phyloP scores from a whole-genome alignment of 306 rosid genomes.

The Argentina anserina region DNA sequence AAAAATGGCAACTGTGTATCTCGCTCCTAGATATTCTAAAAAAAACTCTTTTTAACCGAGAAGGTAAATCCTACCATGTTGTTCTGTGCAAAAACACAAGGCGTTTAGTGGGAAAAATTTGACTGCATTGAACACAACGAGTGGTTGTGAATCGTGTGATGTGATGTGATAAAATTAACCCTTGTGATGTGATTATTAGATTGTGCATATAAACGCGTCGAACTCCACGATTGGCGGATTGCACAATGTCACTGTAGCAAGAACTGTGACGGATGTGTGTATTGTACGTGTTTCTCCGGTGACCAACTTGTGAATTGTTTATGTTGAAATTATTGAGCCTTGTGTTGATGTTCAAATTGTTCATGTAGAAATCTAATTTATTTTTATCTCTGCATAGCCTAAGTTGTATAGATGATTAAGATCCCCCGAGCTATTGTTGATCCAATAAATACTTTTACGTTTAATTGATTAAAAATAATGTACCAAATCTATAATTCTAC shows the following conservation, averaged over 20 bases:
- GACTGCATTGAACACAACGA: neutral
- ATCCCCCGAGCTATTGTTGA: too few species aligned
- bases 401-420: too few species aligned
- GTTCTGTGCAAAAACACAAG: neutral
- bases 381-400: too few species aligned
- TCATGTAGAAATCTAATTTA: too few species aligned
- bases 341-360: too few species aligned
- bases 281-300: too few species aligned
- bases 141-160: neutral
- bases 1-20: constrained; percentile 6
- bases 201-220: constrained; percentile 7
- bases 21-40: constrained; percentile 14
- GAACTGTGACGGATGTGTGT: neutral
- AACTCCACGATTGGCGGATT: constrained; percentile 30
- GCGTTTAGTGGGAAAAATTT: neutral
- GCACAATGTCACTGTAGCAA: neutral
- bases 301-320: too few species aligned
- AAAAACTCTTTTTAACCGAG: neutral
- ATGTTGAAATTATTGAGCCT: too few species aligned
- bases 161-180: neutral
- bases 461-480: too few species aligned
- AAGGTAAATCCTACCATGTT: neutral
- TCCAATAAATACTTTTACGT: too few species aligned
- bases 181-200: neutral
- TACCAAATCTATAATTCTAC: too few species aligned